A percentile compares a stretch with the other conserved stretches of the same genome.
Evolutionary conservation across 2,329 filamentous ascomycete genomes (phyloP).

Genomic region (Penicillium occitanis): DNA sequence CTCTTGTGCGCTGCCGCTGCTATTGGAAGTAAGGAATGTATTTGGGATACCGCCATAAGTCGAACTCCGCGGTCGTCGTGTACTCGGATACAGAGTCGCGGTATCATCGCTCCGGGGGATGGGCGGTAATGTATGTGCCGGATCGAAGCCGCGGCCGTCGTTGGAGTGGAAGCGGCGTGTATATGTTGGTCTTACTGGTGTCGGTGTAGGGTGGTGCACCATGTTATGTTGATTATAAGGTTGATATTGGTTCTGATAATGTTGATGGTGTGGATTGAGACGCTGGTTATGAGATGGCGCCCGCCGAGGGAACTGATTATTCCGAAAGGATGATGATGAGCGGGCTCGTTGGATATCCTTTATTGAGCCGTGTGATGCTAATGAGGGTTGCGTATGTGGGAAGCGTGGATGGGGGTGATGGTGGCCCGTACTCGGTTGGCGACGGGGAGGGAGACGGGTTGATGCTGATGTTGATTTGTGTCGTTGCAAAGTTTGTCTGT

Average conservation of each 20-base stretch:
- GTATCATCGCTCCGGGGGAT: slow-evolving; percentile 34
- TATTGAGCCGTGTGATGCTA: slow-evolving; percentile 5
- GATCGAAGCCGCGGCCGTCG: slow-evolving; percentile 25
- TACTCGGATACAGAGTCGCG: slow-evolving; percentile 37
- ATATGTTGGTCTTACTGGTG: slow-evolving; percentile 13
- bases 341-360: background rate
- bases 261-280: background rate
- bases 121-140: slow-evolving; percentile 26
- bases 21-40: background rate
- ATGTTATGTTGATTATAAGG: slow-evolving; percentile 2
- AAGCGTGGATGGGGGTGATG: background rate
- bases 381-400: background rate
- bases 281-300: background rate
- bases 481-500: background rate
- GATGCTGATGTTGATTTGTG: slow-evolving; percentile 4
- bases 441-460: background rate
- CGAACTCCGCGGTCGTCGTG: slow-evolving; percentile 36
- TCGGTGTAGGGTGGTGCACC: slow-evolving; percentile 3
- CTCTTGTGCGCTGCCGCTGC: background rate
- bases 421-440: background rate
- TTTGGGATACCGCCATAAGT: slow-evolving; percentile 29
- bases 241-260: slow-evolving; percentile 10
- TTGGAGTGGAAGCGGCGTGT: slow-evolving; percentile 21
- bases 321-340: background rate
- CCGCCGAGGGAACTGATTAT: background rate